These are phyloP conservation scores for Rehmannia glutinosa DNA, from an alignment of 257 asterid species.

Conservation along the genomic window DNA sequence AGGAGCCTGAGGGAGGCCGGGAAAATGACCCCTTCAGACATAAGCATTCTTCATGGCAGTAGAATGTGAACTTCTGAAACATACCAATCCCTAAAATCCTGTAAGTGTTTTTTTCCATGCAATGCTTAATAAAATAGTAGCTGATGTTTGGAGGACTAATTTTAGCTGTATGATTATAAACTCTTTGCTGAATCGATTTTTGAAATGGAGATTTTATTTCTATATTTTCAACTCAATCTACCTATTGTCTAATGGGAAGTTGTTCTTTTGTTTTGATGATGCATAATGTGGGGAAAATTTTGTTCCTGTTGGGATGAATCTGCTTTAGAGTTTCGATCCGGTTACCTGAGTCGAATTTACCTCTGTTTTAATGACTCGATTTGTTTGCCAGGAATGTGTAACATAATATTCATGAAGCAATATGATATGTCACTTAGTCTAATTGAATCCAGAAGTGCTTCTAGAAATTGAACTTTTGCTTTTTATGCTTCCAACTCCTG, in stretches of 20 bases:
- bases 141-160: slow-evolving; percentile 2
- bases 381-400: neutral
- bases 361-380: neutral
- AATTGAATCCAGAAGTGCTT: no score
- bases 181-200: neutral
- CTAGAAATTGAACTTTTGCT: no score
- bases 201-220: neutral
- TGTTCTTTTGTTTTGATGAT: neutral
- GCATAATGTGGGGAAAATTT: neutral
- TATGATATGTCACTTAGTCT: no score
- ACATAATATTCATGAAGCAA: neutral
- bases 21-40: slow-evolving; percentile 46
- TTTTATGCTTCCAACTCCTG: neutral
- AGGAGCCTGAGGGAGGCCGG: slow-evolving; percentile 67
- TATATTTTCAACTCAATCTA: neutral
- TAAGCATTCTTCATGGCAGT: slow-evolving; percentile 62
- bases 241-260: neutral
- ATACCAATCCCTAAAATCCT: neutral
- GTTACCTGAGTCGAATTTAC: neutral
- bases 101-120: slow-evolving; percentile 17
- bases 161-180: neutral
- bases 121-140: slow-evolving; percentile 6
- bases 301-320: neutral
- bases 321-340: neutral
- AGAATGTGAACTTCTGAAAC: slow-evolving; percentile 10